Base-by-base conservation (phyloP, 306 rosid species). In the Quercus parvula region DNA sequence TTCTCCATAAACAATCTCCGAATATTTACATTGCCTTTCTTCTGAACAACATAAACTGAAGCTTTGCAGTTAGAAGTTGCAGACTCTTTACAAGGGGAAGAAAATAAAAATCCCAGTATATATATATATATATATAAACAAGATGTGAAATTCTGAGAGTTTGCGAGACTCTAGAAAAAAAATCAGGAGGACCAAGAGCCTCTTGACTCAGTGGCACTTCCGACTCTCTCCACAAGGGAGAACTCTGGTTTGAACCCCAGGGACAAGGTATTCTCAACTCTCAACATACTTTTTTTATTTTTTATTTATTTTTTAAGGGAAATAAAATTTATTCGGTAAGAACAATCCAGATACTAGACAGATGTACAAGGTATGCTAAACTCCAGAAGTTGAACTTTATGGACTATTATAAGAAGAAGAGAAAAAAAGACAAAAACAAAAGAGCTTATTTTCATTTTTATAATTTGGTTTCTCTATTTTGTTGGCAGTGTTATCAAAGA, bases 1-100 rank as follows among this genome's bases (percentile, higher is more conserved):
- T 76, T 74, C 71, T 81, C 57, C 52, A 49, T 79, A 64, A 74
- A 75, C 41, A 83, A 78, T 35, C 75, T 85, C 80, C 15, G 81
- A 78, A 72, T 54, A 66, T 68, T 77, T 71, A 77, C 19, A 78
- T 75, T 84, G 90, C 88, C 71, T 78, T 80, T 86, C 78, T 78
- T 84, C 90, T 83, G 91, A 62, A 87, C 77, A 62, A 84, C 77
- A 86, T 64, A 82, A 80, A 81, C 96, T 93, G 88, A 89, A 88
- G 80, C 74, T 81, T 85, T 84, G 84, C 82, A 79, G 82, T 85
- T 80, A 83, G 82, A 49, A 31, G 35, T 54, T 44, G n/a, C 68
- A 61, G 31, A 51, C 56, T 11, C 54, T 46, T 76, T 18, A 18
- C 52, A 33, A 67, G 49, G 19, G n/a, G 72, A 24, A 33, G 27